These are phyloP conservation scores for Aureobasidium sp. DNA, from an alignment of 2,329 filamentous ascomycete genomes.

Conservation along the genomic window DNA sequence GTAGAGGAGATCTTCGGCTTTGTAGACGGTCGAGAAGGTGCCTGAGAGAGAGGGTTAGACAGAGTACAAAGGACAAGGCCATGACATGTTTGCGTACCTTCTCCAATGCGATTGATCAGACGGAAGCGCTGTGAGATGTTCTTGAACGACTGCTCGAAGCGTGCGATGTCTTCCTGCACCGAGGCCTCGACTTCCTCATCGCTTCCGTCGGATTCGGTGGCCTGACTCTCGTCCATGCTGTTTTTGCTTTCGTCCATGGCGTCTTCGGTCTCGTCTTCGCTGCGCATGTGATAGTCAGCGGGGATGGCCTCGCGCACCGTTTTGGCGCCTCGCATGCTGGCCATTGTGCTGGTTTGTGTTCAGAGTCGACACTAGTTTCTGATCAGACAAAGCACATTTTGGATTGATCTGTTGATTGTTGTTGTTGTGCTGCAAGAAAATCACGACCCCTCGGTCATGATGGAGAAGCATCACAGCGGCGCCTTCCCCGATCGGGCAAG, in stretches of 20 bases:
- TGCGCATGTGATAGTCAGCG: conserved; percentile 13
- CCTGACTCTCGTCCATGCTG: conserved; percentile 42
- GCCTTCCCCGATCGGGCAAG: conserved; percentile 7
- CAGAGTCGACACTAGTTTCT: background rate
- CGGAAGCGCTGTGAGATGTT: conserved; percentile 79
- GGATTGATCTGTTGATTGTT: background rate
- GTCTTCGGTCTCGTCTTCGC: conserved; percentile 14
- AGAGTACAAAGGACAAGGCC: background rate
- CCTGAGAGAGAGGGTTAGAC: conserved; percentile 41
- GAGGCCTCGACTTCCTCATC: conserved; percentile 54
- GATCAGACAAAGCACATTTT: background rate
- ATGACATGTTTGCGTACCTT: conserved; percentile 49
- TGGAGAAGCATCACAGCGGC: background rate
- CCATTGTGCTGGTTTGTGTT: background rate
- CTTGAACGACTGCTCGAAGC: conserved; percentile 71
- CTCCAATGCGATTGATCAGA: conserved; percentile 91
- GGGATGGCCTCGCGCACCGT: conserved; percentile 3
- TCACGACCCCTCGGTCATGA: background rate
- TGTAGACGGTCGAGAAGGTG: conserved; percentile 98
- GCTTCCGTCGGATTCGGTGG: conserved; percentile 37
- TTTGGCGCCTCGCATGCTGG: conserved; percentile 8
- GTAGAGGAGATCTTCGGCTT: conserved; percentile 87
- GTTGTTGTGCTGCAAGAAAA: background rate
- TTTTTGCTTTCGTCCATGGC: conserved; percentile 39
- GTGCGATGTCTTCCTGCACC: conserved; percentile 79